Evolutionary conservation across 2,329 filamentous ascomycete species (phyloP).

Genomic region (Xylaria sp.): DNA sequence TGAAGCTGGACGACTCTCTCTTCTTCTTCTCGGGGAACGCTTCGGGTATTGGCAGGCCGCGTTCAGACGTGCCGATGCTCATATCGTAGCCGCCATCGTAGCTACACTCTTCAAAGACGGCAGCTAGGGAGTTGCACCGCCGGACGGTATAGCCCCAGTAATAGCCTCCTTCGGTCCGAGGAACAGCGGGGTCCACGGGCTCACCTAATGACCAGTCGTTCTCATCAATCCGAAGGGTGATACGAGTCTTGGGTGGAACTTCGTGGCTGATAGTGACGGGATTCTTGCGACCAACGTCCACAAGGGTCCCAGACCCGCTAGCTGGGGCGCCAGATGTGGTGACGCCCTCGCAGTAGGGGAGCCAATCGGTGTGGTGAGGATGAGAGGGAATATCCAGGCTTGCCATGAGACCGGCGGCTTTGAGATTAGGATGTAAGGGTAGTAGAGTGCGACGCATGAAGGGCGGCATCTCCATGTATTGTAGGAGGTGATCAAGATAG

Average conservation of each 20-base stretch:
- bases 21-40: constrained; percentile 58
- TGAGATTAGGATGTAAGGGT: constrained; percentile 80
- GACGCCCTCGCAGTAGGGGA: constrained; percentile 82
- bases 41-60: constrained; percentile 66
- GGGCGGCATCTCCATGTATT: constrained; percentile 85
- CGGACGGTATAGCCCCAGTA: constrained; percentile 88
- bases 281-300: constrained; percentile 67
- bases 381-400: constrained; percentile 89
- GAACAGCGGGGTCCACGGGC: constrained; percentile 73
- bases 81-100: constrained; percentile 84
- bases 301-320: constrained; percentile 62
- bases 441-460: constrained; percentile 82
- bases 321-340: constrained; percentile 62
- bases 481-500: constrained; percentile 81
- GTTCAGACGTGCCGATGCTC: constrained; percentile 85
- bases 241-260: constrained; percentile 76
- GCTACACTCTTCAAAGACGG: constrained; percentile 80
- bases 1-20: constrained; percentile 59
- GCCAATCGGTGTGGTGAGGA: constrained; percentile 79
- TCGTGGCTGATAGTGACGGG: constrained; percentile 66
- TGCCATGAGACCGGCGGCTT: constrained; percentile 77
- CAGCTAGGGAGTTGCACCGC: constrained; percentile 72
- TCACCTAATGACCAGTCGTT: constrained; percentile 60
- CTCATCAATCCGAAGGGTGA: constrained; percentile 75
- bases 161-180: constrained; percentile 80